Evolutionary conservation across 116 monocot genomes (phyloP), one percentile per base, ranked within the genome.

Genomic region (Zostera marina): DNA sequence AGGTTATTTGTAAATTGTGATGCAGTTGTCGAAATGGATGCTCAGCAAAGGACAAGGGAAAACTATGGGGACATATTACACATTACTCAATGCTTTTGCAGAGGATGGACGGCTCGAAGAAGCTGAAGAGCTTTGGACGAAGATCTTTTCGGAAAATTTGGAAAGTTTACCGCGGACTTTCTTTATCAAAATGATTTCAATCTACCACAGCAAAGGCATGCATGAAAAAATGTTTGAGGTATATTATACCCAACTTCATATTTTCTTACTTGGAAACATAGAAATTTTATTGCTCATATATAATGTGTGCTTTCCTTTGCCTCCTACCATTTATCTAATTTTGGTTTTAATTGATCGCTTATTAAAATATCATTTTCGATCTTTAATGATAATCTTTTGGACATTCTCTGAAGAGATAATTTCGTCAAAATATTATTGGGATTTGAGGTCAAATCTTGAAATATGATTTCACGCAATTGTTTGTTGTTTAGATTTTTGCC

Each of bases 21-120:
- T 53, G 42, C 44, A 94, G 94, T 78, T 96, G 42, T 76, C 72
- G 13, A 96, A 96, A 54, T 96, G 94, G 94, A 88, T 93, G 93
- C 63, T 93, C 46, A 88, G 80, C 75, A 96, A 96, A 82, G 94
- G 94, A 58, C 94, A 96, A 68, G 94, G 94, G 58, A 88, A 80
- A 63, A 88, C 94, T 17, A 85, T 96, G 89, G 94, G 94, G 14
- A 96, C 67, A 12, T 88, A 96, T 69, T 82, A 70, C 44, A 60
- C 78, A 10, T 73, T 96, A 42, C 66, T 96, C 67, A 96, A 82
- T 82, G 89, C 94, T 67, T 77, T 96, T 49, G 74, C 79, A 12
- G 88, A 88, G 74, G 94, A 96, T 76, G 88, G 75, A 46, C 72
- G 94, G 48, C 55, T 96, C 42, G 94, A 82, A 66, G 94, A 96